Base-by-base conservation (phyloP, 352 stramenopile genomes). In the Globisporangium ultimum region DNA sequence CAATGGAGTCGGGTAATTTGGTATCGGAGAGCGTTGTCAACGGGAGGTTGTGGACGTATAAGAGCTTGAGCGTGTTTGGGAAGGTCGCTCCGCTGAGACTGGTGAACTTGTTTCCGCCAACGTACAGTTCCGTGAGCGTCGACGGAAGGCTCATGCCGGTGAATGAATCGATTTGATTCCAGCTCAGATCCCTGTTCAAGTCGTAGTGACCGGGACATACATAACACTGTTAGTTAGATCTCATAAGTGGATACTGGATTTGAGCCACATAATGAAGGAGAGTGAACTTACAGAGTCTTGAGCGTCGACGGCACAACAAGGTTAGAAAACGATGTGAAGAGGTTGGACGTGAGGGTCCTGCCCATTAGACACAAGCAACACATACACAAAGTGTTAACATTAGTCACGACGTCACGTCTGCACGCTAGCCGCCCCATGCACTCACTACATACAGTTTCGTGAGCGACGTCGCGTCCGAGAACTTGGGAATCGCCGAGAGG, bases 21-120 rank as follows among this genome's bases (percentile, higher is more conserved):
- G 69, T 71, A 55, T 70, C 74, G 0, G 77, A 48, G 34, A 91
- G 43, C 24, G 73, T 45, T 15, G 48, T 18, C 22, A 91, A 59
- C 40, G 70, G 46, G 36, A 89, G 61, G 61, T 91, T 76, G 71
- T 90, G 80, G 17, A 87, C 72, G 61, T 89, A 92, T 18, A 92
- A 71, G 28, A 87, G 61, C 51, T 73, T 83, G 20, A 89, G 68
- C 7, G 66, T 64, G 48, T 71, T 74, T 34, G 72, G 67, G 41
- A 87, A 87, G 28, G 28, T 36, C 12, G 79, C 55, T 15, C 60
- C 70, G 6, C 62, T 48, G n/a, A 92, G 68, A n/a, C 78, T 87
- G 58, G 63, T 72, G 66, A 92, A 81, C 18, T 65, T 66, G 58
- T 92, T 92, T 17, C 82, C 82, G 32, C 82, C 82, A 0, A 90